These are phyloP conservation scores for Prunus mira DNA, from an alignment of 306 rosid genomes.

Conservation along the genomic window DNA sequence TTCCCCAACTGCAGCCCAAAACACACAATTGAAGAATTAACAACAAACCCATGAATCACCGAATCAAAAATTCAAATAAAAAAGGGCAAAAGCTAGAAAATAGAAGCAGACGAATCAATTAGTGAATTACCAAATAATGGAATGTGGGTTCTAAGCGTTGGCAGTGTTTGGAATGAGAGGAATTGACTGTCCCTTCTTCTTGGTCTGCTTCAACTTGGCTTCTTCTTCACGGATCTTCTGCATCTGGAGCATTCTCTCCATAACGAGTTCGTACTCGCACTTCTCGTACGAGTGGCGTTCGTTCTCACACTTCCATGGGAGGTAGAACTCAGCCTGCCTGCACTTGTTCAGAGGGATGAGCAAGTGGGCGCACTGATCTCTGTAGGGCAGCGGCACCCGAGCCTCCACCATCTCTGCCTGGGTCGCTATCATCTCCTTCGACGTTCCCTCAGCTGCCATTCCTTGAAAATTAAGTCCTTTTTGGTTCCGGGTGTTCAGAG, in stretches of 20 bases:
- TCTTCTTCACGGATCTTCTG: constrained; percentile 77
- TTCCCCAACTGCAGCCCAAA: background rate
- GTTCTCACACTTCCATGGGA: constrained; percentile 89
- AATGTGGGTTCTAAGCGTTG: constrained; percentile 34
- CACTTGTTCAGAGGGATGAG: constrained; percentile 95
- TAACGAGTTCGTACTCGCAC: constrained; percentile 89
- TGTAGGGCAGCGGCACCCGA: constrained; percentile 71
- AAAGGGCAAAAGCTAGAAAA: background rate
- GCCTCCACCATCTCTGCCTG: constrained; percentile 92
- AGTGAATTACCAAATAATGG: background rate
- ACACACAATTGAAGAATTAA: background rate
- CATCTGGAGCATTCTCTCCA: constrained; percentile 96
- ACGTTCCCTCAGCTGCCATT: constrained; percentile 69
- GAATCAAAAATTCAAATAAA: background rate
- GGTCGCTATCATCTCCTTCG: constrained; percentile 97
- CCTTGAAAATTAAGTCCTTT: background rate
- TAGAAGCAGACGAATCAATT: background rate
- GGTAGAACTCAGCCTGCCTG: constrained; percentile 74
- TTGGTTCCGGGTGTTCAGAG: background rate
- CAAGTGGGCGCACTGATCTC: constrained; percentile 92
- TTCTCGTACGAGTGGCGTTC: constrained; percentile 88
- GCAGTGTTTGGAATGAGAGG: constrained; percentile 80
- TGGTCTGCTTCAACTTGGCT: constrained; percentile 35
- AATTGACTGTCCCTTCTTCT: constrained; percentile 31
- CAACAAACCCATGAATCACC: background rate